Evolutionary conservation across 805 yeast species (phyloP), one percentile per base, ranked within the genome.

Genomic region (Brettanomyces bruxellensis): DNA sequence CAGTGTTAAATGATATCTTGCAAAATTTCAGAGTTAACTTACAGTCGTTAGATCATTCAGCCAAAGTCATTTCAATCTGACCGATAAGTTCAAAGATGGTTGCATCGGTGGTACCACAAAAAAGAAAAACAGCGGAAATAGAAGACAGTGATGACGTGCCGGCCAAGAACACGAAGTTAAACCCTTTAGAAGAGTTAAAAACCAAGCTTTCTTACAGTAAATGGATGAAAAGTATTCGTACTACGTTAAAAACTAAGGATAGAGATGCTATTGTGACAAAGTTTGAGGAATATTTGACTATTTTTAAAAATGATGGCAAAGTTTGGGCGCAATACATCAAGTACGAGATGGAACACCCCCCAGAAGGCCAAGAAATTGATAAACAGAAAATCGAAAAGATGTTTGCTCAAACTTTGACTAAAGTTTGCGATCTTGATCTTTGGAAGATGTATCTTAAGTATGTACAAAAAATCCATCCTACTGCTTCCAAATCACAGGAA

Each of bases 361-460:
- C 82, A 48, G 73, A 71, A 42, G 25, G 12, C 14, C 25, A 9
- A 12, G 69, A 83, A 52, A 83, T 81, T 44, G 90, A 86, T 52
- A 79, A 78, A 57, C 71, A 75, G 34, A 48, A 51, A 41, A 93
- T 81, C 14, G 95, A 86, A 57, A 68, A 70, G 40, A 62, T 87
- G 22, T 83, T 88, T 55, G 70, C 78, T 6, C 69, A 81, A 44
- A 78, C 87, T 57, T 70, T 90, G 39, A 73, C 81, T 2, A 70
- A 71, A 32, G 73, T 81, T 18, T 78, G 75, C 44, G 79, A 83
- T 54, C 80, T 88, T 25, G 74, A 75, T 24, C 64, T 91, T 25
- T 91, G 95, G 83, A 71, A 79, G 46, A 66, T 76, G n/a, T 91
- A 91, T 62, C 74, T 93, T 28, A 76, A 75, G 41, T 87, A 86